Evolutionary conservation across 1,284 basidiomycete species (phyloP).

Genomic region (Cutaneotrichosporon sp.): DNA sequence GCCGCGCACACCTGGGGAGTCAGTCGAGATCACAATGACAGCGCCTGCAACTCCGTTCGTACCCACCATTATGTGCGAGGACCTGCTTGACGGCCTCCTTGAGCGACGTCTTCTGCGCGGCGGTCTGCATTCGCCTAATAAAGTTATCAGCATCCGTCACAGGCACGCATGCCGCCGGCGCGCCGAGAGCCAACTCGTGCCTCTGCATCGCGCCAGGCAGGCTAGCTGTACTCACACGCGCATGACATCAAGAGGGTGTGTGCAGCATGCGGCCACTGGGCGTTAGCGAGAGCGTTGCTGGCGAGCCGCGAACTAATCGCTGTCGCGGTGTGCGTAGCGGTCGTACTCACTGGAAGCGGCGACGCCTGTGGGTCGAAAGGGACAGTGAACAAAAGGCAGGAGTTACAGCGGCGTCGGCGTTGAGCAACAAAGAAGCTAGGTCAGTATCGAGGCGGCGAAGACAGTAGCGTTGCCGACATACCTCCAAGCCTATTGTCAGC

Average conservation of each 20-base stretch:
- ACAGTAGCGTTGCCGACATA: neutral
- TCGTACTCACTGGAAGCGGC: constrained; percentile 64
- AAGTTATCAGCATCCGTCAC: neutral
- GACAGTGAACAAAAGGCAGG: neutral
- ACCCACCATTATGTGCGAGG: constrained; percentile 34
- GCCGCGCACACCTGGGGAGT: constrained; percentile 38
- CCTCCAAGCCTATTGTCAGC: constrained; percentile 16
- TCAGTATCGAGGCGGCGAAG: constrained; percentile 5
- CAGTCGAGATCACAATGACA: neutral
- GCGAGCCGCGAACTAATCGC: neutral
- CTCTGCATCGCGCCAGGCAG: too few relatives aligned
- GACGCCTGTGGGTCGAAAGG: constrained; percentile 29
- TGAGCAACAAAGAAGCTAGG: neutral
- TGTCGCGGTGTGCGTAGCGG: neutral
- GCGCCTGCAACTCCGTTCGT: neutral
- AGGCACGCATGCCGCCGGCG: neutral
- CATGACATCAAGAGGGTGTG: constrained; percentile 77
- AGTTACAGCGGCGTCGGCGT: neutral
- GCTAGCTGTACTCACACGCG: constrained; percentile 59
- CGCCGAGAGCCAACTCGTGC: neutral
- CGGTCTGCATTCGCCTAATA: constrained; percentile 45
- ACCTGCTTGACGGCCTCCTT: constrained; percentile 26
- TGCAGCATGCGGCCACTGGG: constrained; percentile 75
- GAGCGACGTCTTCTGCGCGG: constrained; percentile 32
- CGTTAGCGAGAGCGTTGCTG: constrained; percentile 1